Conservation (phyloP, 352 stramenopile genomes). For the Globisporangium heterothallicum region DNA sequence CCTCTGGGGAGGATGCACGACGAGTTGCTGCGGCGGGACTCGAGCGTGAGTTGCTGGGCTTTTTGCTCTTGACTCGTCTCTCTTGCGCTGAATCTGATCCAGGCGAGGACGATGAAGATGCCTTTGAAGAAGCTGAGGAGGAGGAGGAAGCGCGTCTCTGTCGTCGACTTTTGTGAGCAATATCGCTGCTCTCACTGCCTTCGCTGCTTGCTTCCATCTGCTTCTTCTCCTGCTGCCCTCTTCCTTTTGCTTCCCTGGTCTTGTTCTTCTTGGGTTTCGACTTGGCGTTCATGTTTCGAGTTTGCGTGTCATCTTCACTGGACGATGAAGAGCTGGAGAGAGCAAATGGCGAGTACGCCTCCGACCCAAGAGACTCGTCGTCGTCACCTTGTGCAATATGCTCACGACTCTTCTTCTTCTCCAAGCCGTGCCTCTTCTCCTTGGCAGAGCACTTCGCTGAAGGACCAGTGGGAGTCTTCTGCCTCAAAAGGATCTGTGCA, state of each 20-base stretch:
- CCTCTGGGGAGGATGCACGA: background rate
- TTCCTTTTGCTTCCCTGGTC: background rate
- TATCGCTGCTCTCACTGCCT: background rate
- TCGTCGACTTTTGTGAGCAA: too few species aligned
- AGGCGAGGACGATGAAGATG: background rate
- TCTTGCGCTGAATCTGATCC: background rate
- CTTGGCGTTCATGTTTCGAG: background rate
- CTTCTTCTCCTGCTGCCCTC: background rate
- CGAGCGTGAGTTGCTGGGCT: background rate
- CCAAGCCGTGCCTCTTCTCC: constrained; percentile 4
- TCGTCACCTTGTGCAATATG: constrained; percentile 1
- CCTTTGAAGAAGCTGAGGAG: background rate
- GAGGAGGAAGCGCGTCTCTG: background rate
- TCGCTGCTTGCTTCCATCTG: background rate
- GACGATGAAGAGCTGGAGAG: background rate
- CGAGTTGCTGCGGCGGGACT: background rate
- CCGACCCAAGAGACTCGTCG: constrained; percentile 25
- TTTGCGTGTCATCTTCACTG: background rate
- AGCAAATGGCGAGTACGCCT: constrained; percentile 29
- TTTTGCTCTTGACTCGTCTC: background rate
- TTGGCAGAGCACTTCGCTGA: background rate
- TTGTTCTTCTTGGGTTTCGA: background rate
- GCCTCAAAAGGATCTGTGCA: constrained; percentile 13
- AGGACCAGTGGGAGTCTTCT: background rate
- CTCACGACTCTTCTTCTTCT: background rate